phyloP scores from a whole-genome alignment of 2,329 filamentous ascomycete genomes.

The Stemphylium beticola region DNA sequence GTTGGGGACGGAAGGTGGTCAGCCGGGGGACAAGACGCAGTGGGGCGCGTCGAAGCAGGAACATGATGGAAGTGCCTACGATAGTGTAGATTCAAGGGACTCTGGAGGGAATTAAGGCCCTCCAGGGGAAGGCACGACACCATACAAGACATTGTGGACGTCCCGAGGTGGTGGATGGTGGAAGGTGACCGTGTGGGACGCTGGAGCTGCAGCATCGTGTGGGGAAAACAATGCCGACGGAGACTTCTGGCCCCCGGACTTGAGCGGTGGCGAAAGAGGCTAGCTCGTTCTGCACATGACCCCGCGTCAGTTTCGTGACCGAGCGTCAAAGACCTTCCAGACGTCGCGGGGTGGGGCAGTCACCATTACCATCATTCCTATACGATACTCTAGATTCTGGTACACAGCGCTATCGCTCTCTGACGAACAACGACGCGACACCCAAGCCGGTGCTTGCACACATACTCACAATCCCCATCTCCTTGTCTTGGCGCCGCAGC shows the following conservation, averaged over 20 bases:
- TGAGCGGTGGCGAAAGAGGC: background rate
- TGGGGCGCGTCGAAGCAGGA: slow-evolving; percentile 34
- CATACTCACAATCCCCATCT: slow-evolving; percentile 89
- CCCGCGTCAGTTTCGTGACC: background rate
- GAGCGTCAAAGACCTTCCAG: background rate
- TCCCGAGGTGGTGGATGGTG: slow-evolving; percentile 2
- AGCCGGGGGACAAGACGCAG: slow-evolving; percentile 28
- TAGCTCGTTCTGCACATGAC: slow-evolving; percentile 3
- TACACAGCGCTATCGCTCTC: slow-evolving; percentile 26
- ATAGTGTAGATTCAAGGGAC: slow-evolving; percentile 6
- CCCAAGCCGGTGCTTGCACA: slow-evolving; percentile 58
- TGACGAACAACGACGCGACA: slow-evolving; percentile 41
- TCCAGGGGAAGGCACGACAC: slow-evolving; percentile 12
- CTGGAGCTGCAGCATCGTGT: slow-evolving; percentile 26
- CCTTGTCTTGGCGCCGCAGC: slow-evolving; percentile 69
- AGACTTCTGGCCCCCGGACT: background rate
- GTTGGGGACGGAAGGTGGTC: slow-evolving; percentile 20
- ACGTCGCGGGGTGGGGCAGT: background rate
- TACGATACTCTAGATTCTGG: background rate
- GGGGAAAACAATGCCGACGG: slow-evolving; percentile 28
- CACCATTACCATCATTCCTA: background rate
- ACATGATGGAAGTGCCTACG: slow-evolving; percentile 31
- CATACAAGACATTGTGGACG: slow-evolving; percentile 15
- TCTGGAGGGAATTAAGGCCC: slow-evolving; percentile 6
- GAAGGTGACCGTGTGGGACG: slow-evolving; percentile 26